A percentile compares a stretch with the other conserved stretches of the same genome.
Conservation (phyloP, 768 basidiomycete species). For the Saitozyma sp. region DNA sequence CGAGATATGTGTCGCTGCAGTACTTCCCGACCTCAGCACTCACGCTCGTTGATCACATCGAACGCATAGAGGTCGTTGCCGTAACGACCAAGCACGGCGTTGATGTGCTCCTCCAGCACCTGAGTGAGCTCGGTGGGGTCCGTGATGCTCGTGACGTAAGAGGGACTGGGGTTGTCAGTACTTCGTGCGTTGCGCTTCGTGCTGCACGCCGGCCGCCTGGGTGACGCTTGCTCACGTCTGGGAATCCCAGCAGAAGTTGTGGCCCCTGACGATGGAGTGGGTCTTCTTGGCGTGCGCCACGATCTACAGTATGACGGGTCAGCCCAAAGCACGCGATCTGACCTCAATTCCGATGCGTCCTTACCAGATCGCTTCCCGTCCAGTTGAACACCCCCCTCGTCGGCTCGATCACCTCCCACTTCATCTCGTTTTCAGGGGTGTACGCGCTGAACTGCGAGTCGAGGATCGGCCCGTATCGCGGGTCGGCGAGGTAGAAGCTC, state of each 20-base stretch:
- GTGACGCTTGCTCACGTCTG: conserved; percentile 15
- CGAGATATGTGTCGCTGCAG: background rate
- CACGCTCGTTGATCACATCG: conserved; percentile 46
- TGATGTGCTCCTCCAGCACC: conserved; percentile 33
- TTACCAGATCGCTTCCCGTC: conserved; percentile 38
- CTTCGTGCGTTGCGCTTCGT: background rate
- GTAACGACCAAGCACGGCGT: conserved; percentile 40
- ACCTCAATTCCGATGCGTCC: background rate
- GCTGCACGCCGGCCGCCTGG: background rate
- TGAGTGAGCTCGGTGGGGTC: conserved; percentile 34
- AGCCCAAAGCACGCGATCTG: no score
- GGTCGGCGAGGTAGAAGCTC: conserved; percentile 30
- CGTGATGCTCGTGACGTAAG: conserved; percentile 42
- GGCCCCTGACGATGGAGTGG: conserved; percentile 31
- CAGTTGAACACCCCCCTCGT: conserved; percentile 36
- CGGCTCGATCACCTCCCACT: conserved; percentile 44
- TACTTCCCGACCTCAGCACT: conserved; percentile 17
- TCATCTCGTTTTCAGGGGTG: conserved; percentile 46
- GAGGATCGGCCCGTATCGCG: conserved; percentile 24
- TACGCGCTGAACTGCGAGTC: conserved; percentile 33
- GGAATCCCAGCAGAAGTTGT: conserved; percentile 37
- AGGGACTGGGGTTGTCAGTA: conserved; percentile 16
- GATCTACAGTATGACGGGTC: conserved; percentile 18
- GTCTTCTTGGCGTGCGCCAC: conserved; percentile 34
- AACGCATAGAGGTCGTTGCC: conserved; percentile 32